Conservation (phyloP, 2,329 filamentous ascomycete species). For the Cordyceps militaris region DNA sequence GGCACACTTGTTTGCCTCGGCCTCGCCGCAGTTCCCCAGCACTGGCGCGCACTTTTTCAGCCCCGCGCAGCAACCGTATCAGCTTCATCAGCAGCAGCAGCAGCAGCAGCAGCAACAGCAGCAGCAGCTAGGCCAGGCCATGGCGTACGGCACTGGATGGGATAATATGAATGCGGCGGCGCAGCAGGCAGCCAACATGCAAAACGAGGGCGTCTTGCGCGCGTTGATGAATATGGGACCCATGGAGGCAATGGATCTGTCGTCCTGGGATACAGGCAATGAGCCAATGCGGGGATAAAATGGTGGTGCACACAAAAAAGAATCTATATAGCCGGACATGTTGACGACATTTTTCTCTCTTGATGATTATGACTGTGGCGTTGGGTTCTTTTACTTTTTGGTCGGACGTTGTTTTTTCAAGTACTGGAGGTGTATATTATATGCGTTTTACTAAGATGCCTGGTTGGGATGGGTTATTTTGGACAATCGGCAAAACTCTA, state of each 20-base stretch:
- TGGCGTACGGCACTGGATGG: conserved; percentile 33
- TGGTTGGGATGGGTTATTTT: no score
- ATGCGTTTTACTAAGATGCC: no score
- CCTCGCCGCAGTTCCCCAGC: conserved; percentile 4
- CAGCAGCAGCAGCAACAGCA: conserved; percentile 1
- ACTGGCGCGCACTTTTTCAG: conserved; percentile 5
- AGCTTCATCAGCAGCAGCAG: conserved; percentile 3
- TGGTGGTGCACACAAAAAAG: no score
- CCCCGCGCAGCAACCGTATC: neutral
- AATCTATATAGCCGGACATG: no score
- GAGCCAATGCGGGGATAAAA: conserved; percentile 12
- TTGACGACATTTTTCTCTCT: no score
- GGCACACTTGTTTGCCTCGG: neutral
- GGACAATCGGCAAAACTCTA: no score
- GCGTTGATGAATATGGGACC: conserved; percentile 52
- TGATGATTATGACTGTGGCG: no score
- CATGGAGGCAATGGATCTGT: conserved; percentile 54
- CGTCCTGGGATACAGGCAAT: conserved; percentile 35
- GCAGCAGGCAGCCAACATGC: conserved; percentile 23
- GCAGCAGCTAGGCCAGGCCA: neutral
- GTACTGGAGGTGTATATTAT: no score
- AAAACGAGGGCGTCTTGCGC: conserved; percentile 47
- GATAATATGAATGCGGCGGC: conserved; percentile 25
- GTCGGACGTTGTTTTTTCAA: no score
- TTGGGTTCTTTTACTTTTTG: no score